Evolutionary conservation across 2,329 filamentous ascomycete genomes (phyloP), one percentile per base, ranked within the genome.

Genomic region (Penicillium paneum): DNA sequence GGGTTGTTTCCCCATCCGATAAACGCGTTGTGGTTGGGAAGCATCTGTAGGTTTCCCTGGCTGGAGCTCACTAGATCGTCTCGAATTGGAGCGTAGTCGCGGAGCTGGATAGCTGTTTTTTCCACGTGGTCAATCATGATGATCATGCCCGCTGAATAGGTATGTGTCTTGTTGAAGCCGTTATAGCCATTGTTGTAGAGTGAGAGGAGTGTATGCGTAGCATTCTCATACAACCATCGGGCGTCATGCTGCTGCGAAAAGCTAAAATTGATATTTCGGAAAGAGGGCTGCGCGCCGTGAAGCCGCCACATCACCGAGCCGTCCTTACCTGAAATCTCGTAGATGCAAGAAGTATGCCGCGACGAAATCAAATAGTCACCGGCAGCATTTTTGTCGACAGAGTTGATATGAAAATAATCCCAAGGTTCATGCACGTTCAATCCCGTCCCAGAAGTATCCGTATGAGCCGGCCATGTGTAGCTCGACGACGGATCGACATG

Each of bases 371-470:
- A 56, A 52, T 75, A 76, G 54, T 76, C 73, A 11, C 74, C 74
- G 12, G 71, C 68, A 3, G 49, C 52, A 51, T 76, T 74, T 58
- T 75, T 76, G 52, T 76, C 73, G 45, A 76, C 64, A 7, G 72
- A 74, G 61, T 76, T 76, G 63, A 76, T 74, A 56, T 76, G 74
- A 60, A 76, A 75, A 55, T 74, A 76, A 61, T 77, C 75, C 73
- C 74, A 76, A 1, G 74, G 77, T 15, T 75, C 75, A 52, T 72
- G 66, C 45, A 75, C 72, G 34, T 74, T 69, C 52, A 79, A 62
- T 21, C 78, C 79, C 31, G 77, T 75, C n/a, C 79, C 79, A 29
- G 77, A 75, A 6, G 74, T 75, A 58, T 76, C 74, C 12, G 74
- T 75, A 29, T 74, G 71, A 24, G 67, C 68, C 6, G 78, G 76